Base-by-base conservation (phyloP, 1,284 basidiomycete genomes). In the Naganishia cerealis region DNA sequence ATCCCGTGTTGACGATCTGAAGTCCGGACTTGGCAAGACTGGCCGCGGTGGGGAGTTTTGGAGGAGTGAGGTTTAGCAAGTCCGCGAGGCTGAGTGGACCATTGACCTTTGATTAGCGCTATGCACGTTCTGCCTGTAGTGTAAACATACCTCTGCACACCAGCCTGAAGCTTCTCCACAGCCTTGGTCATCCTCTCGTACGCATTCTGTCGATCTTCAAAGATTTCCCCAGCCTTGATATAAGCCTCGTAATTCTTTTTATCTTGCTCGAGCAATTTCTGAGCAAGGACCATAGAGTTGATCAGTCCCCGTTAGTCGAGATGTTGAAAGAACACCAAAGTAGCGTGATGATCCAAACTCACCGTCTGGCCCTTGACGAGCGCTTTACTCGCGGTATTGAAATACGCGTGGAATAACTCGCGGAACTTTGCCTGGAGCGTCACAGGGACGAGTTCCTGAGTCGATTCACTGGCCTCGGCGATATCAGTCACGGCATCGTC, bases 111-210 rank as follows among this genome's bases (percentile, higher is more conserved):
- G 2, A 42, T 42, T 18, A 42, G 40, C 40, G 40, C 40, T 18
- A 42, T 18, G 13, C 40, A 42, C 10, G 12, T 21, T 7, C 13
- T 15, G 12, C 18, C 46, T 46, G 33, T 10, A 26, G 36, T n/a
- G 43, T 16, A 4, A 40, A 67, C 75, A 56, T 61, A 92, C 91
- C 87, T 87, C 79, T 94, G 91, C 66, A 93, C 92, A 72, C 87
- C 91, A 15, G 88, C 83, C 55, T 93, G 86, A 18, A 97, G 82
- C 70, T 94, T 92, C 81, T 99, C 95, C 74, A 97, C 96, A 42
- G 87, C 86, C 78, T 92, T 94, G 15, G 93, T 92, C 90, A 97
- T 94, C 81, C 93, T 94, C 82, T 99, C 96, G 78, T 98, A 99
- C 15, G 90, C 91, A 79, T 99, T 94, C 78, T 98, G 94, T 21